These are phyloP conservation scores for Ramalina peruviana DNA, from an alignment of 495 filamentous ascomycete genomes.

Conservation along the genomic window DNA sequence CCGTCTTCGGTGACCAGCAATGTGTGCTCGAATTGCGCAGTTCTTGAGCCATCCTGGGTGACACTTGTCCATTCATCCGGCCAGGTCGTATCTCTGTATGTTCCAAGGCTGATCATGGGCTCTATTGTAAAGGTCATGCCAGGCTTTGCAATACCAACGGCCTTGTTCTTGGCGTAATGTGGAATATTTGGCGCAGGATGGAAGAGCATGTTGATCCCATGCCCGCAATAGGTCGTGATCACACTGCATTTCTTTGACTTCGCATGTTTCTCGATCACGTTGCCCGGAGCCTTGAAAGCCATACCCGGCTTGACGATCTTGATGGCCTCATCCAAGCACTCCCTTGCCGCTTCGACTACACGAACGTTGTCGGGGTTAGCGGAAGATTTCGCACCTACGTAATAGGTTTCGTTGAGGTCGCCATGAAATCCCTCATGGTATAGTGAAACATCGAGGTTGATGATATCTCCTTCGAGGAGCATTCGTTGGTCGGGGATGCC, in stretches of 20 bases:
- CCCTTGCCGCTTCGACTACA: conserved; percentile 71
- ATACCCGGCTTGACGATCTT: conserved; percentile 76
- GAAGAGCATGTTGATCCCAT: conserved; percentile 77
- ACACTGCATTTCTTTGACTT: conserved; percentile 67
- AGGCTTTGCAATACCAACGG: conserved; percentile 68
- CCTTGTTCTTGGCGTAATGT: conserved; percentile 86
- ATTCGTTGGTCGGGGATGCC: conserved; percentile 74
- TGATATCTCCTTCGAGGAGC: conserved; percentile 69
- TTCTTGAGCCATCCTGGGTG: conserved; percentile 66
- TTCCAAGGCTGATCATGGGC: conserved; percentile 79
- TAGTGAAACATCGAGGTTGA: conserved; percentile 80
- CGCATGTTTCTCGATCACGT: conserved; percentile 73
- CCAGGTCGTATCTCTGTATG: conserved; percentile 71
- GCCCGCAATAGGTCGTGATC: conserved; percentile 80
- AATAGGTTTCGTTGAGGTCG: conserved; percentile 87
- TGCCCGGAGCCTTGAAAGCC: conserved; percentile 71
- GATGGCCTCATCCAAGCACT: conserved; percentile 73
- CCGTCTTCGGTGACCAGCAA: conserved; percentile 86
- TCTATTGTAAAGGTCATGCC: conserved; percentile 93
- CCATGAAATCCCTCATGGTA: conserved; percentile 83
- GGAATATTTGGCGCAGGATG: conserved; percentile 75
- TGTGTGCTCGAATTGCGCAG: conserved; percentile 91
- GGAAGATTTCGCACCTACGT: conserved; percentile 63
- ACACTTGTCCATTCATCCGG: conserved; percentile 85
- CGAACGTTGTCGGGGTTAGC: conserved; percentile 65